Evolutionary conservation across 176 grass and related monocot genomes (phyloP).

Genomic region (Musa itinerans): DNA sequence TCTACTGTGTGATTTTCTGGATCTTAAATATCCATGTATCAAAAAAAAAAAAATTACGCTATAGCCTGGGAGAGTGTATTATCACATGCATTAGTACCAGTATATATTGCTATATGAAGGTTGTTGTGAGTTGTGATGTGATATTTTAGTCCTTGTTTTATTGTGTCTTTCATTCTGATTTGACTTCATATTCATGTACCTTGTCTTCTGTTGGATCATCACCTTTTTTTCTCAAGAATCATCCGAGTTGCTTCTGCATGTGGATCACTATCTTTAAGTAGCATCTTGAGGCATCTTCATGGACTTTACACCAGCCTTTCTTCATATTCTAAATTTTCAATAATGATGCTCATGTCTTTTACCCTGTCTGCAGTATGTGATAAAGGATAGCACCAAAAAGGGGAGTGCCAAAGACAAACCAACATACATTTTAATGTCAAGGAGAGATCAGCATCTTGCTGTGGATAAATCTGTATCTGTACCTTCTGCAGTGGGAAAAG

Average conservation of each 20-base stretch:
- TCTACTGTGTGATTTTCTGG: too few relatives aligned
- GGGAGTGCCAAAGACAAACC: conserved; percentile 9
- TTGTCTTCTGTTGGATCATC: background rate
- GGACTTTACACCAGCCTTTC: too few relatives aligned
- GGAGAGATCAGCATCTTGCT: conserved; percentile 3
- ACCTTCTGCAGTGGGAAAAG: background rate
- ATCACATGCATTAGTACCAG: too few relatives aligned
- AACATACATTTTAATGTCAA: conserved; percentile 17
- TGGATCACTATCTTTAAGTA: background rate
- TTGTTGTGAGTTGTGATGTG: too few relatives aligned
- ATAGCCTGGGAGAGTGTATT: too few relatives aligned
- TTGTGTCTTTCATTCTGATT: background rate
- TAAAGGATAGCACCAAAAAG: conserved; percentile 14
- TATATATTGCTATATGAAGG: too few relatives aligned
- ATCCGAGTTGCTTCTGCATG: background rate
- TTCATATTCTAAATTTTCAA: background rate
- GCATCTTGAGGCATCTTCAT: background rate
- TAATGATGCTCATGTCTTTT: background rate
- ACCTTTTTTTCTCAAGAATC: background rate
- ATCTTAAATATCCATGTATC: too few relatives aligned
- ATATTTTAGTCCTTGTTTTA: too few relatives aligned
- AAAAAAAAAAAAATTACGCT: too few relatives aligned
- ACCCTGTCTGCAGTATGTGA: conserved; percentile 5
- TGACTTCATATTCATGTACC: background rate
- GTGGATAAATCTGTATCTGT: conserved; percentile 15